Conservation (phyloP, 768 basidiomycete genomes). For the Russula virescens region DNA sequence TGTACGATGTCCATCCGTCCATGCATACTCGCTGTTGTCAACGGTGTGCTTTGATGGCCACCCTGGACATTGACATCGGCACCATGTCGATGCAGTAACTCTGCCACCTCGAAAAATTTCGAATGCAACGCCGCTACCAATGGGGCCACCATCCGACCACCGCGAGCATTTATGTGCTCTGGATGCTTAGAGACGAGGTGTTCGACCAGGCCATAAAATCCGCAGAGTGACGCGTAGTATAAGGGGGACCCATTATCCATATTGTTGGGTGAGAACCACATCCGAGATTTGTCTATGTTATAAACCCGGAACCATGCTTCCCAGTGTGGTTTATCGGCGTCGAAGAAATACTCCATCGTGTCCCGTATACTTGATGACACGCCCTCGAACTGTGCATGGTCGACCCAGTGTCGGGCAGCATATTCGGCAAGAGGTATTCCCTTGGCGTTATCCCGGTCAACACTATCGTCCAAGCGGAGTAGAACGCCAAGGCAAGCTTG, state of each 20-base stretch:
- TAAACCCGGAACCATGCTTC: background rate
- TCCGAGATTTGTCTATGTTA: background rate
- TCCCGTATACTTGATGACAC: background rate
- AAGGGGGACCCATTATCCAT: background rate
- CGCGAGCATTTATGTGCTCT: background rate
- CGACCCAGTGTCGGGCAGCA: background rate
- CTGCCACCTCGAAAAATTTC: background rate
- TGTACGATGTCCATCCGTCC: too few relatives aligned
- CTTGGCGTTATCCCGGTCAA: background rate
- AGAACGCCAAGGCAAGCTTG: background rate
- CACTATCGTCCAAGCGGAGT: background rate
- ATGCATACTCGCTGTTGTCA: too few relatives aligned
- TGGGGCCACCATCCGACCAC: background rate
- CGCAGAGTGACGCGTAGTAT: conserved; percentile 1
- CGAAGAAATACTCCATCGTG: background rate
- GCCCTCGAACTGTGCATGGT: background rate
- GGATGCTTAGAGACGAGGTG: background rate
- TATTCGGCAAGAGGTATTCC: background rate
- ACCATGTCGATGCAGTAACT: background rate
- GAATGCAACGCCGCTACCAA: background rate
- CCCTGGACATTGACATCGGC: too few relatives aligned
- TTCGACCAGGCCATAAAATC: background rate
- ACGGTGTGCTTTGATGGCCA: too few relatives aligned
- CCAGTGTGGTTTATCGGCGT: background rate
- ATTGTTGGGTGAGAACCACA: background rate